phyloP scores from a whole-genome alignment of 2,329 filamentous ascomycete species.

The Aspergillus eucalypticola region DNA sequence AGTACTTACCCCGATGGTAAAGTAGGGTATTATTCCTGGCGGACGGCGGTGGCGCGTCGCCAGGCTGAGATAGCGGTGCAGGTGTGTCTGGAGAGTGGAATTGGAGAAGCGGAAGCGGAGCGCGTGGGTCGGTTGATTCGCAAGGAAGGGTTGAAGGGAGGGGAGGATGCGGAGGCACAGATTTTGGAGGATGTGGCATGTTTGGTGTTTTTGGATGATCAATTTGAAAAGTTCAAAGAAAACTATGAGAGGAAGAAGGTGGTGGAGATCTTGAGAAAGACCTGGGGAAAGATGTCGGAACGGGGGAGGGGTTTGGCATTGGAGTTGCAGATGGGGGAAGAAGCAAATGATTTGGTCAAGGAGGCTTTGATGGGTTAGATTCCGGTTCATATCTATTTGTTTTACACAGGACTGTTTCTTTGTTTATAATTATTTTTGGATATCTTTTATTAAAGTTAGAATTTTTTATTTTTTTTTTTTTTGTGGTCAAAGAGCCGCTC shows the following conservation, averaged over 20 bases:
- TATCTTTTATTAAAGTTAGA: too few relatives aligned
- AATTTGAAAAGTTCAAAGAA: slow-evolving; percentile 77
- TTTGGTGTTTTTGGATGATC: slow-evolving; percentile 82
- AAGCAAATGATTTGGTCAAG: slow-evolving; percentile 60
- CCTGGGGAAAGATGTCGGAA: slow-evolving; percentile 73
- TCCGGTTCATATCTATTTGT: slow-evolving; percentile 3
- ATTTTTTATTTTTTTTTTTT: too few relatives aligned
- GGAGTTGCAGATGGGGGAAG: slow-evolving; percentile 63
- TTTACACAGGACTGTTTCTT: neutral
- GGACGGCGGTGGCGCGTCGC: slow-evolving; percentile 69
- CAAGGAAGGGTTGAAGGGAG: slow-evolving; percentile 69
- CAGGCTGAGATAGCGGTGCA: slow-evolving; percentile 62
- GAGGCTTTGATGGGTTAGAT: slow-evolving; percentile 58
- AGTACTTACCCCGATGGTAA: slow-evolving; percentile 71
- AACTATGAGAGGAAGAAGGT: slow-evolving; percentile 71
- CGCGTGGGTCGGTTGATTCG: slow-evolving; percentile 71
- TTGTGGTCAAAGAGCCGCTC: neutral
- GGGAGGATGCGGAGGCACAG: slow-evolving; percentile 57
- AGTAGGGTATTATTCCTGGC: slow-evolving; percentile 77
- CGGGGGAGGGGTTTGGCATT: slow-evolving; percentile 65
- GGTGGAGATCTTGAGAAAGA: slow-evolving; percentile 68
- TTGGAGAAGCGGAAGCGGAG: slow-evolving; percentile 55
- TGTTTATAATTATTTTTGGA: neutral
- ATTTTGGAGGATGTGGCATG: slow-evolving; percentile 82
- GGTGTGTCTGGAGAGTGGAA: slow-evolving; percentile 57